Conservation (phyloP, 805 yeast species). For the Ogataea philodendri region DNA sequence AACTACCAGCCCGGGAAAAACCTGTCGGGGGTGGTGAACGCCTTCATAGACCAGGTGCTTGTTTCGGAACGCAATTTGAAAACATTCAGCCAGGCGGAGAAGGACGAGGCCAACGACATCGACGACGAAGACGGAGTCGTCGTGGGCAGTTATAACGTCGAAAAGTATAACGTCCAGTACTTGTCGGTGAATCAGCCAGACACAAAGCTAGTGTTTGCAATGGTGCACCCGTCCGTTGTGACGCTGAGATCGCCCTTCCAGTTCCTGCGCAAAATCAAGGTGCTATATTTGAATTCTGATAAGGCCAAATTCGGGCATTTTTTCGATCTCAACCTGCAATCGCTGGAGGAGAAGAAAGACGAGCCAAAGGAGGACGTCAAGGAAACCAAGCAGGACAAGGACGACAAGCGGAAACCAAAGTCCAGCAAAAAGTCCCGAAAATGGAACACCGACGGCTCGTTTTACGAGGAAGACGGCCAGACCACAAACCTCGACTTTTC, state of each 20-base stretch:
- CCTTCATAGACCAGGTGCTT: slow-evolving; percentile 48
- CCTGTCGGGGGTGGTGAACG: slow-evolving; percentile 42
- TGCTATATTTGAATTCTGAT: slow-evolving; percentile 26
- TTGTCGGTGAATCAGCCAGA: slow-evolving; percentile 38
- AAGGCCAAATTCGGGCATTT: slow-evolving; percentile 39
- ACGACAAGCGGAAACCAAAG: slow-evolving; percentile 17
- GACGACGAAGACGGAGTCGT: slow-evolving; percentile 22
- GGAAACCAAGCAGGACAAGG: slow-evolving; percentile 17
- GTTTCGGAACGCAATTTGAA: slow-evolving; percentile 39
- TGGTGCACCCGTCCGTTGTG: slow-evolving; percentile 41
- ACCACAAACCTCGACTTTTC: slow-evolving; percentile 57
- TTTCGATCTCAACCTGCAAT: slow-evolving; percentile 37
- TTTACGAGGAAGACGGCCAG: slow-evolving; percentile 43
- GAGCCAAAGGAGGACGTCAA: slow-evolving; percentile 8
- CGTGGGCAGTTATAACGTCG: slow-evolving; percentile 34
- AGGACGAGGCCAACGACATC: slow-evolving; percentile 22
- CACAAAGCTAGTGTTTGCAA: slow-evolving; percentile 38
- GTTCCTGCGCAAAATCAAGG: slow-evolving; percentile 27
- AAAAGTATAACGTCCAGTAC: slow-evolving; percentile 46
- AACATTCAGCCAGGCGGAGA: slow-evolving; percentile 20
- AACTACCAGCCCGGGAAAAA: slow-evolving; percentile 40
- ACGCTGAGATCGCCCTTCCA: slow-evolving; percentile 30
- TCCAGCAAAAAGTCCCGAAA: slow-evolving; percentile 48
- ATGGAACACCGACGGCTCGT: slow-evolving; percentile 65
- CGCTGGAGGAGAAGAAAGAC: slow-evolving; percentile 25